Percentiles rank a stretch among this genome's conserved stretches.
Conservation (phyloP, 345 rosid species). For the Syzygium jambos region DNA sequence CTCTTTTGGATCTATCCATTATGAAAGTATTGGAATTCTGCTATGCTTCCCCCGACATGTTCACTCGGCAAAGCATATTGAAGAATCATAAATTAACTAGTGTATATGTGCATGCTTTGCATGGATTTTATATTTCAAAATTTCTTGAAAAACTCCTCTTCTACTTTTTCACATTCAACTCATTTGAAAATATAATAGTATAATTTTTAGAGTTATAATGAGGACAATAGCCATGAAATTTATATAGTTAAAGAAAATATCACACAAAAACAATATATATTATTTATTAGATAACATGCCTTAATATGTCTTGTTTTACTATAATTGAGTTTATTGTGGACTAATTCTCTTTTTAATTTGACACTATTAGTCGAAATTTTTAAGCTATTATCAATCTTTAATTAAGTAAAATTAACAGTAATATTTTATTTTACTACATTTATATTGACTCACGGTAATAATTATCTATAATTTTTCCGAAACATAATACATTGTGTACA, state of each 20-base stretch:
- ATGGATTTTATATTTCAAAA: background rate
- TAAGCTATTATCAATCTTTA: background rate
- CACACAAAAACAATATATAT: background rate
- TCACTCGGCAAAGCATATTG: background rate
- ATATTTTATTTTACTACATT: background rate
- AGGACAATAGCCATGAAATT: background rate
- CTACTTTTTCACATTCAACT: background rate
- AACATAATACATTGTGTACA: background rate
- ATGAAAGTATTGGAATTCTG: background rate
- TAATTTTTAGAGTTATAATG: background rate
- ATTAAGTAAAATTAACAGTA: background rate
- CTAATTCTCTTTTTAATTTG: background rate
- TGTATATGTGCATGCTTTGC: background rate
- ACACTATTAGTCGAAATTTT: background rate
- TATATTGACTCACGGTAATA: no score
- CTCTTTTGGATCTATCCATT: background rate
- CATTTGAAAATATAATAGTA: background rate
- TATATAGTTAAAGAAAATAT: background rate
- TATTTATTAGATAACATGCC: background rate
- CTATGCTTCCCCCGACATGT: background rate
- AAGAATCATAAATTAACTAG: background rate
- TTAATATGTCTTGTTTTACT: background rate
- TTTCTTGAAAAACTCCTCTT: background rate
- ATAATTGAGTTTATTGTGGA: background rate
- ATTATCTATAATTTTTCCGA: background rate